A percentile compares a stretch with the other conserved stretches of the same genome.
Conservation (phyloP, 106 monocot species). For the Dioscorea zingiberensis region DNA sequence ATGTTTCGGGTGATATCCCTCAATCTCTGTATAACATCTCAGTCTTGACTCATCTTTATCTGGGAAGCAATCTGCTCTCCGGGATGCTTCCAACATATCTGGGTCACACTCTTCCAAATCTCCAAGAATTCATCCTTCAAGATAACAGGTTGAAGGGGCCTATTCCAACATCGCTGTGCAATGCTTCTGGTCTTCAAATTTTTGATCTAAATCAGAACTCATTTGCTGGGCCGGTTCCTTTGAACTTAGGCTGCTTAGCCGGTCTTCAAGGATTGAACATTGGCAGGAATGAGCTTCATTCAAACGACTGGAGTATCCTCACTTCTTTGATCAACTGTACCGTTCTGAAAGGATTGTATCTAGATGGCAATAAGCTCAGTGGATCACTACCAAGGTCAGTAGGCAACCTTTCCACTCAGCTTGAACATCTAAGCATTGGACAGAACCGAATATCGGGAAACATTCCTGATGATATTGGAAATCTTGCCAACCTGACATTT, state of each 20-base stretch:
- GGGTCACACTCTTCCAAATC: slow-evolving; percentile 20
- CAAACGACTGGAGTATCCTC: too few relatives aligned
- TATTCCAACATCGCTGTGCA: slow-evolving; percentile 3
- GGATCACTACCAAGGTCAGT: slow-evolving; percentile 28
- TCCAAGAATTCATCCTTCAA: slow-evolving; percentile 7
- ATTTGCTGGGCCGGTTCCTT: too few relatives aligned
- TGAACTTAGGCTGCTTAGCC: too few relatives aligned
- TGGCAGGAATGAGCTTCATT: too few relatives aligned
- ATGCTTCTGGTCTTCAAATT: too few relatives aligned
- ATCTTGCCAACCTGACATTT: background rate
- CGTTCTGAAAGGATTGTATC: background rate
- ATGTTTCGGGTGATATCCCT: slow-evolving; percentile 1
- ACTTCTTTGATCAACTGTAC: slow-evolving; percentile 18
- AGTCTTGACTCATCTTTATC: background rate
- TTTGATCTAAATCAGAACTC: too few relatives aligned
- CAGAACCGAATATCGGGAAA: slow-evolving; percentile 2
- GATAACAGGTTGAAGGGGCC: slow-evolving; percentile 26
- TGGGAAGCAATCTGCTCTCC: slow-evolving; percentile 7
- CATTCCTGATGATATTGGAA: slow-evolving; percentile 10
- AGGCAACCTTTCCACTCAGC: slow-evolving; percentile 12
- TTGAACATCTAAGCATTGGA: background rate
- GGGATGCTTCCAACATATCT: slow-evolving; percentile 16
- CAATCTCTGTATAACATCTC: slow-evolving; percentile 18
- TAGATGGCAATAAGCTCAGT: slow-evolving; percentile 12
- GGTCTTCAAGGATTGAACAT: too few relatives aligned